phyloP scores from a whole-genome alignment of 2,329 filamentous ascomycete species.

The Fusarium tupiense region DNA sequence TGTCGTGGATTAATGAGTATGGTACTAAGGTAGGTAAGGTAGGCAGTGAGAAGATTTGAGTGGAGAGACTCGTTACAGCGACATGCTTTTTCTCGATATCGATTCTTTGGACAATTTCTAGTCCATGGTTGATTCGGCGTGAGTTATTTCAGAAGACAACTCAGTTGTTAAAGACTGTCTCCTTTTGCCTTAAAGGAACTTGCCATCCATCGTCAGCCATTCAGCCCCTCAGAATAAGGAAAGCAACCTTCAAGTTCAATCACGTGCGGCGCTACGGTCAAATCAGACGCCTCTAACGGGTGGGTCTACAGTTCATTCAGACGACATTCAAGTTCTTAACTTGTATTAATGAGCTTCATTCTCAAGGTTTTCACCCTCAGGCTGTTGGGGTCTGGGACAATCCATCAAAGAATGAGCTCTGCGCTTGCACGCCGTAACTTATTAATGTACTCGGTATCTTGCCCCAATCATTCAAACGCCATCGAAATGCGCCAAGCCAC shows the following conservation, averaged over 20 bases:
- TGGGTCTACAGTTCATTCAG: constrained; percentile 35
- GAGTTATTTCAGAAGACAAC: constrained; percentile 22
- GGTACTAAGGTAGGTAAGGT: neutral
- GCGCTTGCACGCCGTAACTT: neutral
- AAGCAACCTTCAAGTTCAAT: constrained; percentile 37
- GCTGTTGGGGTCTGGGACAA: neutral
- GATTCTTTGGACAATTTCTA: constrained; percentile 18
- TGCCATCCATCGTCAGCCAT: constrained; percentile 40
- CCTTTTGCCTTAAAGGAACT: constrained; percentile 39
- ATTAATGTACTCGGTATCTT: neutral
- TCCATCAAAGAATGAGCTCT: neutral
- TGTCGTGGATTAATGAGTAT: constrained; percentile 17
- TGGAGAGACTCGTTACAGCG: constrained; percentile 16
- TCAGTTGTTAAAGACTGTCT: constrained; percentile 31
- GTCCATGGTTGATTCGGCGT: constrained; percentile 23
- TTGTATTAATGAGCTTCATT: constrained; percentile 21
- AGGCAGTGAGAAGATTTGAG: constrained; percentile 22
- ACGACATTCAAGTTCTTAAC: constrained; percentile 23
- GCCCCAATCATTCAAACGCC: neutral
- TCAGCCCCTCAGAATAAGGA: constrained; percentile 42
- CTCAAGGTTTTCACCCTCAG: neutral
- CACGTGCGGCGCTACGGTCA: constrained; percentile 38
- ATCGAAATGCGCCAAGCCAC: constrained; percentile 12
- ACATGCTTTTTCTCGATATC: constrained; percentile 14
- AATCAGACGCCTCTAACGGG: constrained; percentile 35